Evolutionary conservation across 495 filamentous ascomycete genomes (phyloP).

Genomic region (Arthonia radiata): DNA sequence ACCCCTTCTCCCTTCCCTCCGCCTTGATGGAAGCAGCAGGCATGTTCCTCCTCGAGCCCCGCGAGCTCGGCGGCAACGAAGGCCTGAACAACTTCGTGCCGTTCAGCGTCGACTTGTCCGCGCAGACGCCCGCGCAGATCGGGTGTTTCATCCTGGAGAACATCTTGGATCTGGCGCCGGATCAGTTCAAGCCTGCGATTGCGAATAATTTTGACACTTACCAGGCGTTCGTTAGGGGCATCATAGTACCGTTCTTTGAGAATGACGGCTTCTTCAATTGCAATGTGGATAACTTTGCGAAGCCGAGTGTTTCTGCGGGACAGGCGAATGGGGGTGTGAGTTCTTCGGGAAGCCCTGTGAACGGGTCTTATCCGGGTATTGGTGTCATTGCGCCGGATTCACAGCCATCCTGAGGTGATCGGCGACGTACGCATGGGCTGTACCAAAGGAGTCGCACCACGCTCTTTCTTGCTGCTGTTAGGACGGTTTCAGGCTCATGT

Average conservation of each 20-base stretch:
- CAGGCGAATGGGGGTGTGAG: constrained; percentile 1
- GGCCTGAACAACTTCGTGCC: constrained; percentile 9
- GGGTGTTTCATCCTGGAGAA: constrained; percentile 8
- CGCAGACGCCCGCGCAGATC: constrained; percentile 3
- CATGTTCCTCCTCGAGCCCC: constrained; percentile 6
- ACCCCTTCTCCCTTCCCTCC: constrained; percentile 4
- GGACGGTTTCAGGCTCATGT: too few species aligned
- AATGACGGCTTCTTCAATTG: constrained; percentile 9
- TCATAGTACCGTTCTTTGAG: constrained; percentile 7
- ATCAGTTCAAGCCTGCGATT: constrained; percentile 4
- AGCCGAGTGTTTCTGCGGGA: constrained; percentile 4
- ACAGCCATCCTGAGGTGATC: constrained; percentile 13
- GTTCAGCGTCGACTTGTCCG: too few species aligned
- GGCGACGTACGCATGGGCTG: too few species aligned
- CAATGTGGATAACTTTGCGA: constrained; percentile 2
- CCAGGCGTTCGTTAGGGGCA: constrained; percentile 6
- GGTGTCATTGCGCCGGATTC: constrained; percentile 4
- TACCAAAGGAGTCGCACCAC: too few species aligned
- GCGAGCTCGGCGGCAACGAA: constrained; percentile 7
- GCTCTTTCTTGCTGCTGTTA: too few species aligned
- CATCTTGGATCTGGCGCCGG: constrained; percentile 6
- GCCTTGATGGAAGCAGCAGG: constrained; percentile 2
- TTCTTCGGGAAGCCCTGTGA: constrained; percentile 5
- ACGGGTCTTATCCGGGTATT: constrained; percentile 5
- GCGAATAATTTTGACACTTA: constrained; percentile 5